Conservation (phyloP, 2,329 filamentous ascomycete genomes). For the Coniochaeta hoffmannii region DNA sequence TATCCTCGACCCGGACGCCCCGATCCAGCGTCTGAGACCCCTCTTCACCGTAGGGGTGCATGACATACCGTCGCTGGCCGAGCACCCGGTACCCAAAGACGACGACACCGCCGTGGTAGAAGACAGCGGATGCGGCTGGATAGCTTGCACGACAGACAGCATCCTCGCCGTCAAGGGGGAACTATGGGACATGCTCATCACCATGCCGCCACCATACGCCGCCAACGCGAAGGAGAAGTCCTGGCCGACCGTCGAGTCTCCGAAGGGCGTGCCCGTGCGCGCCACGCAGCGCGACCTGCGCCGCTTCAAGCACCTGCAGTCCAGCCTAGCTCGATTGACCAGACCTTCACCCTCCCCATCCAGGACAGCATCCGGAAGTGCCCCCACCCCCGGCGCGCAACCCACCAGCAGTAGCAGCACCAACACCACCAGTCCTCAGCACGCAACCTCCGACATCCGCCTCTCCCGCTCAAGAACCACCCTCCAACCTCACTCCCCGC, state of each 20-base stretch:
- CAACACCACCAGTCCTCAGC: background rate
- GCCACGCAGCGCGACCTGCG: slow-evolving; percentile 87
- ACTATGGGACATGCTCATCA: slow-evolving; percentile 85
- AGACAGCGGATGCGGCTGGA: slow-evolving; percentile 62
- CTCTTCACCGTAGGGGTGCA: slow-evolving; percentile 93
- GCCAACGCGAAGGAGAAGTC: slow-evolving; percentile 50
- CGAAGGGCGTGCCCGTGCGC: slow-evolving; percentile 59
- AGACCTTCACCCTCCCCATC: background rate
- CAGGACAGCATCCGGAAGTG: background rate
- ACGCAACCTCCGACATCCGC: slow-evolving; percentile 12
- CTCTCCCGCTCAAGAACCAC: slow-evolving; percentile 13
- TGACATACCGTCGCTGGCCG: slow-evolving; percentile 74
- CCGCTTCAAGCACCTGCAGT: slow-evolving; percentile 64
- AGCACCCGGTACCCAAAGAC: slow-evolving; percentile 35
- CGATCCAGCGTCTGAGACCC: slow-evolving; percentile 62
- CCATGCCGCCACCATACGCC: slow-evolving; percentile 60
- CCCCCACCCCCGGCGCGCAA: background rate
- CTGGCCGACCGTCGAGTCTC: slow-evolving; percentile 71
- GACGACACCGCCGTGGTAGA: slow-evolving; percentile 29
- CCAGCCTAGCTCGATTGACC: slow-evolving; percentile 47
- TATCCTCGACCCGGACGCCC: slow-evolving; percentile 54
- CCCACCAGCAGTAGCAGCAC: background rate
- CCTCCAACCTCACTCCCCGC: slow-evolving; percentile 24
- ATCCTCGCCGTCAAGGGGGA: slow-evolving; percentile 80
- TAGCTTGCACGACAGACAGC: slow-evolving; percentile 92